Conservation (phyloP, 1,284 basidiomycete species). For the Somion occarium region DNA sequence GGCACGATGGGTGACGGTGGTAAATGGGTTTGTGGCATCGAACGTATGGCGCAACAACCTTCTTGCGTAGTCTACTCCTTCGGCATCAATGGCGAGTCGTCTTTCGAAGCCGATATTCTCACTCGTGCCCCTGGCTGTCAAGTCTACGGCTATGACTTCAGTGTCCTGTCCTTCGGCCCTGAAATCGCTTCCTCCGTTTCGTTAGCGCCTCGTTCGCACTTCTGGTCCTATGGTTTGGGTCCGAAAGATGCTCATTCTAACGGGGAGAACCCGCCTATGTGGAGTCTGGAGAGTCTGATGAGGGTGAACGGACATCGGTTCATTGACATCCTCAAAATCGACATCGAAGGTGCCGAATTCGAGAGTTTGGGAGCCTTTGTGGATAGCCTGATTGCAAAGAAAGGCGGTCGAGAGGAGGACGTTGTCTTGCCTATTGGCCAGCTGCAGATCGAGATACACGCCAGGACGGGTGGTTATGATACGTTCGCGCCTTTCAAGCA, state of each 20-base stretch:
- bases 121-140: conserved; percentile 36
- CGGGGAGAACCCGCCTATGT: conserved; percentile 34
- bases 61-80: conserved; percentile 44
- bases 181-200: conserved; percentile 33
- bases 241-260: conserved; percentile 30
- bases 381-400: conserved; percentile 16
- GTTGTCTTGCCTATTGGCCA: conserved; percentile 30
- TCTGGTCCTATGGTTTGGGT: conserved; percentile 39
- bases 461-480: conserved; percentile 11
- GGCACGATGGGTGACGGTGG: conserved; percentile 46
- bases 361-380: conserved; percentile 35
- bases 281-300: conserved; percentile 44
- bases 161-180: conserved; percentile 44
- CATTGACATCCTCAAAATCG: conserved; percentile 45
- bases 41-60: conserved; percentile 34
- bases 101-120: conserved; percentile 47
- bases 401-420: neutral
- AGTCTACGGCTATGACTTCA: conserved; percentile 52
- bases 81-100: conserved; percentile 47
- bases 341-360: conserved; percentile 46
- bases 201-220: conserved; percentile 34
- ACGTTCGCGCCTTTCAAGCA: conserved; percentile 31
- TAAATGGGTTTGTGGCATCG: conserved; percentile 47
- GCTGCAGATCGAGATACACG: conserved; percentile 38
- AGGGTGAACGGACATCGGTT: conserved; percentile 38